Evolutionary conservation across 2,329 filamentous ascomycete genomes (phyloP).

Genomic region (Cytospora paraplurivora): DNA sequence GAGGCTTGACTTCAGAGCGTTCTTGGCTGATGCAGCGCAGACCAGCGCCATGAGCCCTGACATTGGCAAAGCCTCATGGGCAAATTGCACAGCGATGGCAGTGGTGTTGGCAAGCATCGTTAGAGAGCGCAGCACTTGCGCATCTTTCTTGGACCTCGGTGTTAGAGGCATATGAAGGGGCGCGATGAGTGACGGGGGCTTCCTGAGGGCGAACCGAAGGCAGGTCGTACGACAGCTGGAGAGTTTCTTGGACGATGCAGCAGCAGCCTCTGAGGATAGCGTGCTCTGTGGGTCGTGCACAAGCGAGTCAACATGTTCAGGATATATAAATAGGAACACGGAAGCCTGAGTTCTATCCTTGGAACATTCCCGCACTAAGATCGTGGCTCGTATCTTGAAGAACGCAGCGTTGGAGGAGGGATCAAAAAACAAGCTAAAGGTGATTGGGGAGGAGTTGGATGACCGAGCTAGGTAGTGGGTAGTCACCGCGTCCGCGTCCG

Average conservation of each 20-base stretch:
- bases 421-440: conserved; percentile 13
- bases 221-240: conserved; percentile 3
- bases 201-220: conserved; percentile 4
- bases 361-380: background rate
- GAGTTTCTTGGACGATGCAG: background rate
- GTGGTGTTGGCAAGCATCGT: background rate
- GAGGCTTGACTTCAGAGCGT: background rate
- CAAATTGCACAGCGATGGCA: background rate
- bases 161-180: background rate
- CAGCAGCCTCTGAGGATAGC: background rate
- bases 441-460: background rate
- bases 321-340: conserved; percentile 12
- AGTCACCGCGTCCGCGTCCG: background rate
- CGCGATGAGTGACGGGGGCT: conserved; percentile 1
- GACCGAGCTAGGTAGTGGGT: background rate
- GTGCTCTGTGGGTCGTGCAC: conserved; percentile 2
- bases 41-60: background rate
- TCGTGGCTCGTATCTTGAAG: conserved; percentile 1
- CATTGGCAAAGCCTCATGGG: conserved; percentile 1
- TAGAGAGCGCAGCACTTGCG: background rate
- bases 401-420: conserved; percentile 2
- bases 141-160: background rate
- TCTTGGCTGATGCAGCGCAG: background rate
- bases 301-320: conserved; percentile 2
- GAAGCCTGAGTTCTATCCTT: background rate